Evolutionary conservation across 2,329 filamentous ascomycete genomes (phyloP).

Genomic region (Aspergillus quadrilineatus): DNA sequence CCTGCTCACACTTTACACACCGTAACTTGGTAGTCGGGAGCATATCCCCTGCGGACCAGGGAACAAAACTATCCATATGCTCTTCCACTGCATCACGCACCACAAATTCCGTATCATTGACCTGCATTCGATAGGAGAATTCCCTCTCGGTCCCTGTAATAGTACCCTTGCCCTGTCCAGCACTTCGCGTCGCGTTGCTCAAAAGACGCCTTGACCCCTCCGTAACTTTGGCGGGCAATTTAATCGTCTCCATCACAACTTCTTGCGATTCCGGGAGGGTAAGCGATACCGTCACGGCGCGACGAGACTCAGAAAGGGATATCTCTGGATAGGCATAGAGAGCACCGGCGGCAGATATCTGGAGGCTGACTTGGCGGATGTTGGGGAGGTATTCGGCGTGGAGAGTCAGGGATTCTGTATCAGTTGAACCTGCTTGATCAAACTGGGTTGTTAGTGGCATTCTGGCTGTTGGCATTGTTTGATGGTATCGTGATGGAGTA

Average conservation of each 20-base stretch:
- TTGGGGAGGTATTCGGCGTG: conserved; percentile 63
- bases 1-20: conserved; percentile 39
- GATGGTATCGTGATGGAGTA: neutral
- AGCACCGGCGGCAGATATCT: conserved; percentile 48
- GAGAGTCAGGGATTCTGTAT: conserved; percentile 36
- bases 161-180: neutral
- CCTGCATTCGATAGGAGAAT: conserved; percentile 54
- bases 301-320: conserved; percentile 37
- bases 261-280: conserved; percentile 32
- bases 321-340: conserved; percentile 19
- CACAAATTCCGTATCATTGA: conserved; percentile 39
- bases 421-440: neutral
- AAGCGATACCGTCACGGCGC: conserved; percentile 38
- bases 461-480: neutral
- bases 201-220: conserved; percentile 28
- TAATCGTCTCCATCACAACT: conserved; percentile 42
- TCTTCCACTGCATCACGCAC: conserved; percentile 21
- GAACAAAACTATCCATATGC: conserved; percentile 34
- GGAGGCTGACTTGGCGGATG: conserved; percentile 60
- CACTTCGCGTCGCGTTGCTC: conserved; percentile 4
- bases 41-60: conserved; percentile 43
- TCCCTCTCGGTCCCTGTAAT: conserved; percentile 33
- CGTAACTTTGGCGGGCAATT: conserved; percentile 46
- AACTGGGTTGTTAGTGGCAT: neutral
- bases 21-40: conserved; percentile 29